These are phyloP conservation scores for Myriosclerotinia scirpicola DNA, from an alignment of 2,329 filamentous ascomycete species.

Conservation along the genomic window DNA sequence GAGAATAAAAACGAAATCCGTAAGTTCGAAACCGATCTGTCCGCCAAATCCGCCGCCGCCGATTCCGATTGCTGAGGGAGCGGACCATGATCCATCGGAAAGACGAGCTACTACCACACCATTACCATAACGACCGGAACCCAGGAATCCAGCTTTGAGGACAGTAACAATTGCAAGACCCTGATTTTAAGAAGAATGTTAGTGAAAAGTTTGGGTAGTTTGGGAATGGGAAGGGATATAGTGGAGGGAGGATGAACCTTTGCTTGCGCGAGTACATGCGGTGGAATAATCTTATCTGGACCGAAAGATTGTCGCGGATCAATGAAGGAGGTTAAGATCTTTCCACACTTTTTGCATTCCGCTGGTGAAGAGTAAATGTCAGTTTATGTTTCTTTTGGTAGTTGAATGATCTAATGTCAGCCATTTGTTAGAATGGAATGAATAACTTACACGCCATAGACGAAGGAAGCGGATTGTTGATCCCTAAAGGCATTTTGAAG, in stretches of 20 bases:
- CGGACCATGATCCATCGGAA: constrained; percentile 76
- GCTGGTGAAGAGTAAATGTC: constrained; percentile 52
- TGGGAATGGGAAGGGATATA: not conserved
- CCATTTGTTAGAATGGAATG: constrained; percentile 24
- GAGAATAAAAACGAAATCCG: constrained; percentile 96
- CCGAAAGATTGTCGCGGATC: constrained; percentile 92
- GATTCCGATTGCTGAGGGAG: constrained; percentile 77
- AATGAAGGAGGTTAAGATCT: constrained; percentile 92
- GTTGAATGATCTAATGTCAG: constrained; percentile 11
- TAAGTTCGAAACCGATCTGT: constrained; percentile 84
- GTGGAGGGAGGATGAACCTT: constrained; percentile 58
- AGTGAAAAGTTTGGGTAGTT: not conserved
- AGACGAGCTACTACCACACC: constrained; percentile 80
- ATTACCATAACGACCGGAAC: constrained; percentile 77
- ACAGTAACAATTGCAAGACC: constrained; percentile 84
- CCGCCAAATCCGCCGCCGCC: constrained; percentile 81
- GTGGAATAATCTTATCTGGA: constrained; percentile 95
- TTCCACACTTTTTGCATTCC: constrained; percentile 96
- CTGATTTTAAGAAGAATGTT: constrained; percentile 42
- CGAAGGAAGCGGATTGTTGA: constrained; percentile 66
- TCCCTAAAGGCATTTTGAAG: constrained; percentile 50
- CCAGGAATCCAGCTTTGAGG: constrained; percentile 83
- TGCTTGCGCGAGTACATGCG: constrained; percentile 81
- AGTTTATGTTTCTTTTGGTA: constrained; percentile 19
- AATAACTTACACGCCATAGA: constrained; percentile 64